Conservation (phyloP, 257 asterid genomes). For the Gentiana macrophylla region DNA sequence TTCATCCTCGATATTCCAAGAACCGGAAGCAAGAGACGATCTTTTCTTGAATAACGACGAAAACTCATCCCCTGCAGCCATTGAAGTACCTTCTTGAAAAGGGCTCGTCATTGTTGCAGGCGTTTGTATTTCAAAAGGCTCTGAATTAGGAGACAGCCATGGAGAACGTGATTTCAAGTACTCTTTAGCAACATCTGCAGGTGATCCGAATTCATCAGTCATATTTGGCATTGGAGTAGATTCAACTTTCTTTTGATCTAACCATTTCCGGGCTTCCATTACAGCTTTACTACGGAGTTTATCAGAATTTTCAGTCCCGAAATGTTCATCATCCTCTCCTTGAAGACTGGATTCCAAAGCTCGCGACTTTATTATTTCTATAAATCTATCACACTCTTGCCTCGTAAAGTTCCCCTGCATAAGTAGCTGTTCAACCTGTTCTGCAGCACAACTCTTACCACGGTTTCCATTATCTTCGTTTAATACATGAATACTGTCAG, state of each 20-base stretch:
- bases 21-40: constrained; percentile 56
- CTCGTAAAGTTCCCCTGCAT: constrained; percentile 52
- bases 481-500: neutral
- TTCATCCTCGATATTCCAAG: constrained; percentile 86
- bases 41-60: constrained; percentile 47
- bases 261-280: constrained; percentile 68
- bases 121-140: constrained; percentile 33
- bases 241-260: constrained; percentile 55
- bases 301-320: constrained; percentile 7
- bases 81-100: constrained; percentile 36
- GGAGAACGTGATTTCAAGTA: constrained; percentile 66
- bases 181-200: constrained; percentile 63
- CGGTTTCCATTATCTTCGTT: constrained; percentile 22
- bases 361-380: constrained; percentile 51
- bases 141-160: constrained; percentile 56
- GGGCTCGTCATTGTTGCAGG: constrained; percentile 35
- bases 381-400: constrained; percentile 69
- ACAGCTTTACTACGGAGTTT: constrained; percentile 42
- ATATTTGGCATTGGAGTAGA: constrained; percentile 31
- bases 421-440: constrained; percentile 52
- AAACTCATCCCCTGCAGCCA: constrained; percentile 36
- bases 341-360: constrained; percentile 36
- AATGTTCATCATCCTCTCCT: constrained; percentile 24
- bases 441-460: constrained; percentile 26
- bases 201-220: constrained; percentile 48